These are phyloP conservation scores for Haberlea rhodopensis DNA, from an alignment of 257 asterid species.

Conservation along the genomic window DNA sequence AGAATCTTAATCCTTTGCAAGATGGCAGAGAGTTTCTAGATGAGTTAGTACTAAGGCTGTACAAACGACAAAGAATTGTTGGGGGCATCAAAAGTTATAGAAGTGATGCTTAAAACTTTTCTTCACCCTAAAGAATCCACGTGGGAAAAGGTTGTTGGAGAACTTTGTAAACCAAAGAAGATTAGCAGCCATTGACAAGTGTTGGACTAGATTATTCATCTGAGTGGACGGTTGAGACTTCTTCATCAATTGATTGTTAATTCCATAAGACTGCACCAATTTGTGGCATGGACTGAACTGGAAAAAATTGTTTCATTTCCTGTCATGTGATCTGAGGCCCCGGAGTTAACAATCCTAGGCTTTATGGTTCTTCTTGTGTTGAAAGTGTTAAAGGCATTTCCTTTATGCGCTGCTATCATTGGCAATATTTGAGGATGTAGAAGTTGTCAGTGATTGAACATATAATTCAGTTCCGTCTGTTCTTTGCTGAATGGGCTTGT, in stretches of 20 bases:
- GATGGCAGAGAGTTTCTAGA: conserved; percentile 70
- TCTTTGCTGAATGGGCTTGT: neutral
- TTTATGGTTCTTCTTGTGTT: neutral
- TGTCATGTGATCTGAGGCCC: neutral
- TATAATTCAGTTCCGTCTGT: neutral
- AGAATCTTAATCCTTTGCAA: conserved; percentile 53
- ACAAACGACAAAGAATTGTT: conserved; percentile 48
- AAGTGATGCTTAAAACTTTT: conserved; percentile 78
- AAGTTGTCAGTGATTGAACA: neutral
- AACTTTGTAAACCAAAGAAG: conserved; percentile 66
- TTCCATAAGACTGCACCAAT: neutral
- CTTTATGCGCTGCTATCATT: neutral
- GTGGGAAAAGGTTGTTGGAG: conserved; percentile 69
- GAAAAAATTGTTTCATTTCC: neutral
- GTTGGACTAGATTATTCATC: conserved; percentile 63
- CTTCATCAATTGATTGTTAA: conserved; percentile 15
- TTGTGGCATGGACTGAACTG: neutral
- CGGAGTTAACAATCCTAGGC: neutral
- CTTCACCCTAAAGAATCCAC: conserved; percentile 65
- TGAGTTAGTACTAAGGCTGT: conserved; percentile 68
- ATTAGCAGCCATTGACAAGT: conserved; percentile 61
- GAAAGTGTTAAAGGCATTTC: neutral
- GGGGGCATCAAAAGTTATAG: conserved; percentile 72
- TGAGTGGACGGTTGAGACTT: conserved; percentile 37
- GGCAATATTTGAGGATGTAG: neutral